Base-by-base conservation (phyloP, 805 yeast genomes). In the Pichia thaimueangensis region DNA sequence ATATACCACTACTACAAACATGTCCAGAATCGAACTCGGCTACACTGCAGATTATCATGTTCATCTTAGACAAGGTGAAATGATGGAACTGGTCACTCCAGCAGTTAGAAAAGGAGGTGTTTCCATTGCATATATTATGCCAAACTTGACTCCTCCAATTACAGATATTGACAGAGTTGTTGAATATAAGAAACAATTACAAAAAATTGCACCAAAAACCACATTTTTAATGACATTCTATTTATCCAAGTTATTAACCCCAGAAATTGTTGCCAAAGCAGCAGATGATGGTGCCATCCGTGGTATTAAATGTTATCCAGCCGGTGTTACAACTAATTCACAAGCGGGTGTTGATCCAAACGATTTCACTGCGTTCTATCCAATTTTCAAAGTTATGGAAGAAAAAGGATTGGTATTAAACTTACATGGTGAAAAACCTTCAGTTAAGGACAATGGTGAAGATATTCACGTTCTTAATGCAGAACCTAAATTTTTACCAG, bases 251-350 rank as follows among this genome's bases (percentile, higher is more conserved):
- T 84, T 78, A 1, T 68, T 93, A 49, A 86, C 96, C 1, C 97
- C 97, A 0, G 94, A 86, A 50, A 68, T 87, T 31, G 81, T 93
- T 43, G 78, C 76, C 42, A 74, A 78, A 48, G 97, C 97, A 28
- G 94, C 89, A 7, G 58, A 69, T 42, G 55, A 64, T 15, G 80
- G 80, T 2, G 79, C 78, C 30, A 79, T 91, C 42, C 71, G 79
- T 24, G 99, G 99, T 43, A 86, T 93, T 52, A 93, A 93, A 63
- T 88, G 96, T 60, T 93, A 93, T 62, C 99, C 99, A 32, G 97
- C 97, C 2, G 99, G 99, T 35, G 99, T 93, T 25, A 93, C 99
- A n/a, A 93, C 99, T 30, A 93, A 93, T 67, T 87, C 96, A 9
- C 64, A 75, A 37, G 85, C 82, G 3, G 98, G 98, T 39, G 96